Evolutionary conservation across 2,329 filamentous ascomycete genomes (phyloP), one percentile per base, ranked within the genome.

Genomic region (Talaromyces verruculosus): DNA sequence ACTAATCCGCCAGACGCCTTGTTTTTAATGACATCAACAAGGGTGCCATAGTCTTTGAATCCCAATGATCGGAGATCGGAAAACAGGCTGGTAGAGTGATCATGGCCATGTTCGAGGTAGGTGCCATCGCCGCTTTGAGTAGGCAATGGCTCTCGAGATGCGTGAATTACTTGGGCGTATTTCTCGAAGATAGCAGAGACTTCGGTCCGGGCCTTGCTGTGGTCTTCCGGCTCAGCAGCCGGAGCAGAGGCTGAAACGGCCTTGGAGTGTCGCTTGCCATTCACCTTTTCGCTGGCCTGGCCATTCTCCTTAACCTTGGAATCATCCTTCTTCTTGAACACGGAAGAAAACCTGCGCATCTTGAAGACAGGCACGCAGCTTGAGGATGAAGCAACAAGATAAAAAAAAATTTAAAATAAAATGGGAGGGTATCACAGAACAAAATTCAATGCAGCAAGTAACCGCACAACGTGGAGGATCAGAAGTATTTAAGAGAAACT

Each of bases 1-100:
- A 87, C 77, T 11, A 89, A 81, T 58, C 86, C 83, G 0, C 89
- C 88, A 70, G 86, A 88, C 37, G 88, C 76, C 76, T 91, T 88
- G 67, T 80, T 83, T 64, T 85, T 84, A 65, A 91, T 79, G 43
- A 92, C 78, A 5, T 85, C 81, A 53, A 85, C 76, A 19, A 92
- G 78, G 0, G 89, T 91, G 71, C 85, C 84, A 53, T 90, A 74
- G 69, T 92, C 89, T 82, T 77, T 72, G 43, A 77, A 82, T 66
- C 69, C 84, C 75, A 92, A 75, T 5, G 83, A 77, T 68, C 82
- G 86, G 59, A 91, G 69, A 70, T 91, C 89, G 59, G 84, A 77
- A 67, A 80, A 79, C 41, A 89, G 70, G 1, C 84, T 82, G 0
- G 84, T 83, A 15, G 84, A 82, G 69, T 81, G 80, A n/a, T 79